Conservation (phyloP, 2,329 filamentous ascomycete species). For the Hypocreales sp. region DNA sequence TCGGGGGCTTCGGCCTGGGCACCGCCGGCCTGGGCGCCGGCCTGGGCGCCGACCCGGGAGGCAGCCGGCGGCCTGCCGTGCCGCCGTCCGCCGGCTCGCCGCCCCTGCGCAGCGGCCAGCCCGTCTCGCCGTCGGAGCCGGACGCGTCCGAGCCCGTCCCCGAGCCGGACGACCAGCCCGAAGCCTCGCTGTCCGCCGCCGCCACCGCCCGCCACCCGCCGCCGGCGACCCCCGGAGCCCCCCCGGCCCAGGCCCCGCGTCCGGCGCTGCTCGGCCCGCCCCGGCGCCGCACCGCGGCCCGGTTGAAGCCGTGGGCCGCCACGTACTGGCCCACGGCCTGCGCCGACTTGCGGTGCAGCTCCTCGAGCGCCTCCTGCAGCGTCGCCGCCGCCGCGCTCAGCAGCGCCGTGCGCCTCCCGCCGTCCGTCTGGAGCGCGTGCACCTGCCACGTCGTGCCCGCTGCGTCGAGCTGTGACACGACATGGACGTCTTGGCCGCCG, state of each 20-base stretch:
- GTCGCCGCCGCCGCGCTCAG: slow-evolving; percentile 15
- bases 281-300: slow-evolving; percentile 3
- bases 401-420: slow-evolving; percentile 11
- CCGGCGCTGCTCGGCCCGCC: neutral
- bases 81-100: too few species aligned
- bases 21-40: neutral
- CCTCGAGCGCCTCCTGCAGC: slow-evolving; percentile 16
- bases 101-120: too few species aligned
- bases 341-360: slow-evolving; percentile 22
- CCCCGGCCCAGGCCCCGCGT: neutral
- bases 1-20: neutral
- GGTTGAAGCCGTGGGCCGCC: slow-evolving; percentile 16
- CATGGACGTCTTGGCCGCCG: slow-evolving; percentile 8
- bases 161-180: neutral
- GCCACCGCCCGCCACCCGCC: too few species aligned
- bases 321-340: slow-evolving; percentile 17
- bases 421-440: slow-evolving; percentile 11
- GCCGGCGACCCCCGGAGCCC: too few species aligned
- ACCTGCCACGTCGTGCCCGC: slow-evolving; percentile 9
- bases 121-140: too few species aligned
- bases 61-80: too few species aligned
- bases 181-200: too few species aligned
- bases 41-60: too few species aligned
- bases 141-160: neutral
- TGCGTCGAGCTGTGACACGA: slow-evolving; percentile 9